Conservation (phyloP, 2,329 filamentous ascomycete genomes). For the Verticillium zaregamsianum region DNA sequence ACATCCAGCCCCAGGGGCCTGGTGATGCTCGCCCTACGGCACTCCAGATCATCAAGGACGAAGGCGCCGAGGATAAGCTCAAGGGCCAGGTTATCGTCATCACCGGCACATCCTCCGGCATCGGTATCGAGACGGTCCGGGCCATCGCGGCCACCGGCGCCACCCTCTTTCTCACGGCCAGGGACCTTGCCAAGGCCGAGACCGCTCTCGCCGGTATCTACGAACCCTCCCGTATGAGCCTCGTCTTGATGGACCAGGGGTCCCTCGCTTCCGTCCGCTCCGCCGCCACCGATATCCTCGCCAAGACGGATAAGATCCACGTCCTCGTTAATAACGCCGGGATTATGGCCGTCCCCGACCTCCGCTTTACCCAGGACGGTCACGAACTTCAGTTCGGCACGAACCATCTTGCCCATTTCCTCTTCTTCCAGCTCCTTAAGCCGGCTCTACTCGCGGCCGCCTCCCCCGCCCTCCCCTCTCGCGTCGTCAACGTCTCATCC, state of each 20-base stretch:
- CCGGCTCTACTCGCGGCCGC: slow-evolving; percentile 31
- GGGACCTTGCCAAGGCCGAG: slow-evolving; percentile 18
- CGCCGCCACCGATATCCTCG: slow-evolving; percentile 29
- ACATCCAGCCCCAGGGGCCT: slow-evolving; percentile 32
- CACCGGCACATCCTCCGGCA: slow-evolving; percentile 37
- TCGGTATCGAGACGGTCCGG: slow-evolving; percentile 39
- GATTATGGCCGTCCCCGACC: slow-evolving; percentile 29
- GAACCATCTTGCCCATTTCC: slow-evolving; percentile 42
- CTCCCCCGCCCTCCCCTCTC: slow-evolving; percentile 30
- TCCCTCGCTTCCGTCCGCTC: slow-evolving; percentile 32
- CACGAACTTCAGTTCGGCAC: slow-evolving; percentile 39
- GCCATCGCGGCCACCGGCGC: slow-evolving; percentile 35
- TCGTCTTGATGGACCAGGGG: slow-evolving; percentile 32
- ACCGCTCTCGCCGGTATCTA: slow-evolving; percentile 17
- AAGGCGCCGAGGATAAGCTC: slow-evolving; percentile 26
- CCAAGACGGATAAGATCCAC: slow-evolving; percentile 27
- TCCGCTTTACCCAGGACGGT: slow-evolving; percentile 31
- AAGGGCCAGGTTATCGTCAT: slow-evolving; percentile 35
- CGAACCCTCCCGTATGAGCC: slow-evolving; percentile 15
- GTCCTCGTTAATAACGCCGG: slow-evolving; percentile 42
- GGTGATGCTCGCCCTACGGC: slow-evolving; percentile 37
- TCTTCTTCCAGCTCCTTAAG: slow-evolving; percentile 41
- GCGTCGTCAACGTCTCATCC: slow-evolving; percentile 38
- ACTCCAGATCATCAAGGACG: slow-evolving; percentile 32
- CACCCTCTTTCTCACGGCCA: slow-evolving; percentile 18